A percentile compares a stretch with the other conserved stretches of the same genome.
phyloP scores from a whole-genome alignment of 2,329 filamentous ascomycete species.

The Trichophaea hybrida region DNA sequence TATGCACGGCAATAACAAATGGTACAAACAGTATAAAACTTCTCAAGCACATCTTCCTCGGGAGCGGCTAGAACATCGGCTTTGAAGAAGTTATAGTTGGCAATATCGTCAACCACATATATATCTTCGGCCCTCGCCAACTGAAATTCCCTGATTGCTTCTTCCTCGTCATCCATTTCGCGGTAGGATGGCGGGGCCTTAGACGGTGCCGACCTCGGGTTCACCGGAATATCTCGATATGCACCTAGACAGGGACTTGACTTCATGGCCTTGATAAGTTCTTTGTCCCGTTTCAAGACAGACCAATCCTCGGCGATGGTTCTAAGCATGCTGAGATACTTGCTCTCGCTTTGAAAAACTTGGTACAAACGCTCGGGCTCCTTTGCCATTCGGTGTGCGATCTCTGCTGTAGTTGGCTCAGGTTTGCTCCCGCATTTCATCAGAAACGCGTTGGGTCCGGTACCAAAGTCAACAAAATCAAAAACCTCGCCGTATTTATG shows the following conservation, averaged over 20 bases:
- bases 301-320: slow-evolving; percentile 60
- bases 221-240: slow-evolving; percentile 39
- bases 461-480: slow-evolving; percentile 89
- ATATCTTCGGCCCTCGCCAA: slow-evolving; percentile 58
- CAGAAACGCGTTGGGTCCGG: slow-evolving; percentile 74
- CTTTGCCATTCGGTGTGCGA: slow-evolving; percentile 67
- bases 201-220: background rate
- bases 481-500: slow-evolving; percentile 71
- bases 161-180: slow-evolving; percentile 42
- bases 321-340: slow-evolving; percentile 70
- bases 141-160: slow-evolving; percentile 61
- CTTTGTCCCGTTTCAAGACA: slow-evolving; percentile 61
- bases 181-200: background rate
- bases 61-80: slow-evolving; percentile 71
- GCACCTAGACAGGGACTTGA: slow-evolving; percentile 64
- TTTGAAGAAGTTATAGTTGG: slow-evolving; percentile 78
- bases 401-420: slow-evolving; percentile 74
- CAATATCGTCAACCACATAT: slow-evolving; percentile 74
- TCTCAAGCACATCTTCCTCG: slow-evolving; percentile 73
- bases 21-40: slow-evolving; percentile 47
- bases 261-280: slow-evolving; percentile 63
- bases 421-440: slow-evolving; percentile 78
- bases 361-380: slow-evolving; percentile 73
- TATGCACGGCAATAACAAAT: background rate
- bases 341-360: slow-evolving; percentile 60